Evolutionary conservation across 192 early-diverging fungal genomes (phyloP), one percentile per base, ranked within the genome.

Genomic region (Coemansia sp.): DNA sequence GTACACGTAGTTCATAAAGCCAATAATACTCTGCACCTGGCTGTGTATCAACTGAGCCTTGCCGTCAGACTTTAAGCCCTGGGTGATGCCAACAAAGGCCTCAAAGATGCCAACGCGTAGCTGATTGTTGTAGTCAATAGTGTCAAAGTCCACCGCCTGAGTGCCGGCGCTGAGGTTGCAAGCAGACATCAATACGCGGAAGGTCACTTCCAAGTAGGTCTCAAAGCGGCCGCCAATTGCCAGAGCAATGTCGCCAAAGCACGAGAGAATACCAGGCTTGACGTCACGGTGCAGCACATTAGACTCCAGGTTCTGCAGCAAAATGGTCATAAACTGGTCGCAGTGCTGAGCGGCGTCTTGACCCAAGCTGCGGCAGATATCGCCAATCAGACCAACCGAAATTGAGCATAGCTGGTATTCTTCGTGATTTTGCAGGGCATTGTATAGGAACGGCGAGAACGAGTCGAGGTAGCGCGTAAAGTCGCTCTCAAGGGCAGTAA

Each of bases 161-260:
- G 59, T 68, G 39, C 69, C 79, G 11, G 88, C 85, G 67, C 87
- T 84, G 72, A 90, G 86, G 38, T 66, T 82, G 69, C 86, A 86
- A 6, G 95, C 94, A 52, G 93, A 89, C 23, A 86, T 81, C n/a
- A 98, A 84, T n/a, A 96, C 88, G 56, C 74, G 76, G 92, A 98
- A 94, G 17, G 89, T 85, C 2, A 90, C 83, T 38, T 93, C 87
- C 21, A 98, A 67, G 78, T 90, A 97, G 4, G 66, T 65, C 58
- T 87, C 91, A 73, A 98, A 99, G 60, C 83, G 73, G 4, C 86
- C 89, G 22, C 94, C 91, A 66, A 98, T 92, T 2, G 96, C 95
- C 45, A 97, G 73, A n/a, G 95, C 95, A 76, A 99, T 90, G 79
- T 99, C 97, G 43, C 97, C 97, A 84, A 99, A 95, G 77, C 89